phyloP scores from a whole-genome alignment of 768 basidiomycete species.

The Hygrocybe coccinea region DNA sequence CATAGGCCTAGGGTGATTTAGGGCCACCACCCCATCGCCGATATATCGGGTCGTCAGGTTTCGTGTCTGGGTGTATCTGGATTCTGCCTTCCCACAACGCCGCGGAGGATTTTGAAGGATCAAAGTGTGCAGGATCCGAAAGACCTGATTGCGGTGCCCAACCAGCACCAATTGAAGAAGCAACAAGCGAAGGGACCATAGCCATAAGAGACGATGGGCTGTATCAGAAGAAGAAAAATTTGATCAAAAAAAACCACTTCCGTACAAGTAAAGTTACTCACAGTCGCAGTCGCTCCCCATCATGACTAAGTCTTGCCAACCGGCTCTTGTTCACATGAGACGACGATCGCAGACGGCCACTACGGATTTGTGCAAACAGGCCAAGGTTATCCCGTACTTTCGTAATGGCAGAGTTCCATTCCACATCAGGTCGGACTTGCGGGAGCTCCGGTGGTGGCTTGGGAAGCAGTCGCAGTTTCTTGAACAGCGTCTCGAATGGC shows the following conservation, averaged over 20 bases:
- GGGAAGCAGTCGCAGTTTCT: slow-evolving; percentile 38
- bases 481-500: slow-evolving; percentile 61
- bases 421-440: slow-evolving; percentile 51
- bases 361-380: slow-evolving; percentile 78
- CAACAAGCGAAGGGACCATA: slow-evolving; percentile 47
- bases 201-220: slow-evolving; percentile 39
- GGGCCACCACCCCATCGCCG: slow-evolving; percentile 23
- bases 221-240: slow-evolving; percentile 3
- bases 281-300: slow-evolving; percentile 48
- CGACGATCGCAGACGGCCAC: slow-evolving; percentile 82
- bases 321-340: slow-evolving; percentile 82
- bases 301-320: slow-evolving; percentile 48
- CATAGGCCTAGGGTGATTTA: background rate
- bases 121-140: slow-evolving; percentile 68
- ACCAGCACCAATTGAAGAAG: slow-evolving; percentile 64
- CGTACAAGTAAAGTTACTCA: slow-evolving; percentile 16
- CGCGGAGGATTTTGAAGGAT: slow-evolving; percentile 77
- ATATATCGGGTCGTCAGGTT: slow-evolving; percentile 54
- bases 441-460: slow-evolving; percentile 46
- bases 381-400: slow-evolving; percentile 81
- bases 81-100: slow-evolving; percentile 82
- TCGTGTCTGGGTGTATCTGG: slow-evolving; percentile 84
- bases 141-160: slow-evolving; percentile 36
- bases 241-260: background rate
- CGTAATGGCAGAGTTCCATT: slow-evolving; percentile 77